phyloP scores from a whole-genome alignment of 768 basidiomycete genomes.

The Lenzites betulinus region DNA sequence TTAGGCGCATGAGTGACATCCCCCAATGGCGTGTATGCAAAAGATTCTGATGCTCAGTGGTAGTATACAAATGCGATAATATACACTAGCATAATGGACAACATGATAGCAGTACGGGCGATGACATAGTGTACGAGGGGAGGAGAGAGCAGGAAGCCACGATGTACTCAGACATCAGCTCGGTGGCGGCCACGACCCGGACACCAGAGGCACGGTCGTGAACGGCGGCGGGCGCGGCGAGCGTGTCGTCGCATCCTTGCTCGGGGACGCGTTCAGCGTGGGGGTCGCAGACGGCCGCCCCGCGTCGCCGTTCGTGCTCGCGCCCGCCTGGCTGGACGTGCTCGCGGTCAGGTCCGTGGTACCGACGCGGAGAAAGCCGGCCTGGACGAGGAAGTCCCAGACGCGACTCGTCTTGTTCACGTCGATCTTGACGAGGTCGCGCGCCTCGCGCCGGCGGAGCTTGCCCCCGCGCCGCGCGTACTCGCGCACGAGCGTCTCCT shows the following conservation, averaged over 20 bases:
- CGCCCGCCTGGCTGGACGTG: background rate
- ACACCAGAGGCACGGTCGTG: conserved; percentile 24
- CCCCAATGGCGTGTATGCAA: conserved; percentile 8
- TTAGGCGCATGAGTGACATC: background rate
- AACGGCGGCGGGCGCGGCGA: conserved; percentile 32
- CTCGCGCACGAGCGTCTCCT: conserved; percentile 92
- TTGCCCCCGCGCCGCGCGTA: conserved; percentile 89
- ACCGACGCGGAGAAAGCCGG: conserved; percentile 74
- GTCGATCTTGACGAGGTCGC: conserved; percentile 90
- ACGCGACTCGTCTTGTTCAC: conserved; percentile 90
- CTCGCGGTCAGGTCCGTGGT: conserved; percentile 22
- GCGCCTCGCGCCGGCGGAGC: conserved; percentile 83
- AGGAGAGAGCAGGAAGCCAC: background rate
- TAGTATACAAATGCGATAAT: conserved; percentile 24
- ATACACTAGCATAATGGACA: conserved; percentile 23
- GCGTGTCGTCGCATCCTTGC: conserved; percentile 30
- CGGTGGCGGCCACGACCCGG: background rate
- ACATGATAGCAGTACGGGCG: conserved; percentile 22
- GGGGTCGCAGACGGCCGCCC: conserved; percentile 31
- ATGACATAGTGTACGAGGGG: conserved; percentile 8
- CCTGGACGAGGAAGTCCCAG: conserved; percentile 91
- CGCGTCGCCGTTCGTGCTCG: background rate
- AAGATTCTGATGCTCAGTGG: conserved; percentile 9
- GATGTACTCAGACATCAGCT: conserved; percentile 13
- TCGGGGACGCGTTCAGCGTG: conserved; percentile 32